phyloP scores from a whole-genome alignment of 371 early-diverging fungal species.

The Saksenaea vasiformis region DNA sequence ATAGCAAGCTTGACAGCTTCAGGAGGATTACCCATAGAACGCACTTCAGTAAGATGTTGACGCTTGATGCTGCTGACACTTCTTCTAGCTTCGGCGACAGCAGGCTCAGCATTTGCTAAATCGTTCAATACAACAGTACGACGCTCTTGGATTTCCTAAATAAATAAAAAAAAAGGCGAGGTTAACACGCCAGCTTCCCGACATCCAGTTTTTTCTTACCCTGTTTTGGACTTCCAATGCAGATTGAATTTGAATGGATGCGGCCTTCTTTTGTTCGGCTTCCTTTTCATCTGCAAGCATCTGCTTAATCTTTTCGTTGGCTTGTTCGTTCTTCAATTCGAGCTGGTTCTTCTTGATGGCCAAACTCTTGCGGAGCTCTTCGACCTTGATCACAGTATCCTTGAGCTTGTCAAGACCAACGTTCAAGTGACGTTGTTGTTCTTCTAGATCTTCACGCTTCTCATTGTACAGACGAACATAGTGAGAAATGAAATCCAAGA shows the following conservation, averaged over 20 bases:
- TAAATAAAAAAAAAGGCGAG: not conserved
- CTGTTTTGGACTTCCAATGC: conserved; percentile 79
- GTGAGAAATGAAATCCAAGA: conserved; percentile 95
- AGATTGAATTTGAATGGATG: conserved; percentile 79
- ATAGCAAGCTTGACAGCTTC: conserved; percentile 95
- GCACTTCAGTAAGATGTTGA: conserved; percentile 97
- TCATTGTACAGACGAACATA: conserved; percentile 90
- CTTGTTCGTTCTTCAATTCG: conserved; percentile 86
- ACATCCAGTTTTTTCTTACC: conserved; percentile 17
- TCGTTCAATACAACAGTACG: conserved; percentile 84
- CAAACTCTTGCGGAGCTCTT: conserved; percentile 88
- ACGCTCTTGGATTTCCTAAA: conserved; percentile 78
- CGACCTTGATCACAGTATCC: conserved; percentile 96
- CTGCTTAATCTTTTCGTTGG: conserved; percentile 93
- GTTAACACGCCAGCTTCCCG: not conserved
- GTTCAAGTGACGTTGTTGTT: conserved; percentile 97
- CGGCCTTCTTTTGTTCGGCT: conserved; percentile 90
- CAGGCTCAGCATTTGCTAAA: conserved; percentile 95
- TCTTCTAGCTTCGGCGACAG: conserved; percentile 94
- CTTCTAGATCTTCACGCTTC: conserved; percentile 95
- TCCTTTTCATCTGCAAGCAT: conserved; percentile 97
- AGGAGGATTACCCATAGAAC: conserved; percentile 98
- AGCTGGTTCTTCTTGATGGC: conserved; percentile 88
- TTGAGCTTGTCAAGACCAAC: conserved; percentile 96
- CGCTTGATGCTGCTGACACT: conserved; percentile 95